Conservation (phyloP, 2,329 filamentous ascomycete genomes). For the Penicillium sp. region DNA sequence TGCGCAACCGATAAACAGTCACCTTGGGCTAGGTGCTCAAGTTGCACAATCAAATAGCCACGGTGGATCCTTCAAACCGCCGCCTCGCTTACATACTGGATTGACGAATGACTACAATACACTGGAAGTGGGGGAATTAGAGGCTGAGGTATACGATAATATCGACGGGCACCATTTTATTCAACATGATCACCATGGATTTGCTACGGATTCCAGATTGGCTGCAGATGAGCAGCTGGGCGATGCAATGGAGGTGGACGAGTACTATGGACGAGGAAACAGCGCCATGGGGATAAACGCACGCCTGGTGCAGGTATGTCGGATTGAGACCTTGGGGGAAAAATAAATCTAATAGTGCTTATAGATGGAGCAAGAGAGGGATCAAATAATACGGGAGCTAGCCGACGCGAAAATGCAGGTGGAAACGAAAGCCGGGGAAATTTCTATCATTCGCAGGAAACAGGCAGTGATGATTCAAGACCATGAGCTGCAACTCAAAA, state of each 20-base stretch:
- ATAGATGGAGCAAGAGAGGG: conserved; percentile 42
- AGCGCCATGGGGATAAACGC: conserved; percentile 10
- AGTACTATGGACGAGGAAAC: conserved; percentile 19
- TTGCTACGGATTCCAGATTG: conserved; percentile 9
- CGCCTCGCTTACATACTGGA: conserved; percentile 34
- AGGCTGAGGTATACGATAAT: conserved; percentile 46
- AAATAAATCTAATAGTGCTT: neutral
- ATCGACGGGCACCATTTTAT: conserved; percentile 18
- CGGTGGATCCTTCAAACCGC: conserved; percentile 25
- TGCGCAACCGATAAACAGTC: conserved; percentile 7
- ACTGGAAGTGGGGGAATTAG: conserved; percentile 45
- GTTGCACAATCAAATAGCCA: conserved; percentile 7
- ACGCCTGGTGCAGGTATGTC: conserved; percentile 30
- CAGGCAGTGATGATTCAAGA: conserved; percentile 54
- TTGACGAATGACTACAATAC: conserved; percentile 44
- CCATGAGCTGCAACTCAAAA: conserved; percentile 53
- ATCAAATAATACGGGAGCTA: conserved; percentile 41
- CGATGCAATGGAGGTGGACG: conserved; percentile 23
- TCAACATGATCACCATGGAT: conserved; percentile 8
- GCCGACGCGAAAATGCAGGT: conserved; percentile 42
- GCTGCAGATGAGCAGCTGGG: conserved; percentile 8
- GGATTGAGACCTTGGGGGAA: neutral
- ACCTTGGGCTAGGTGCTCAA: conserved; percentile 9
- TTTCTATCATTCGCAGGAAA: conserved; percentile 60
- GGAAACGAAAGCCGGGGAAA: conserved; percentile 58